Percentiles rank a stretch among this genome's conserved stretches.
These are phyloP conservation scores for Stagonosporopsis cucurbitacearum DNA, from an alignment of 2,329 filamentous ascomycete species.

Conservation along the genomic window DNA sequence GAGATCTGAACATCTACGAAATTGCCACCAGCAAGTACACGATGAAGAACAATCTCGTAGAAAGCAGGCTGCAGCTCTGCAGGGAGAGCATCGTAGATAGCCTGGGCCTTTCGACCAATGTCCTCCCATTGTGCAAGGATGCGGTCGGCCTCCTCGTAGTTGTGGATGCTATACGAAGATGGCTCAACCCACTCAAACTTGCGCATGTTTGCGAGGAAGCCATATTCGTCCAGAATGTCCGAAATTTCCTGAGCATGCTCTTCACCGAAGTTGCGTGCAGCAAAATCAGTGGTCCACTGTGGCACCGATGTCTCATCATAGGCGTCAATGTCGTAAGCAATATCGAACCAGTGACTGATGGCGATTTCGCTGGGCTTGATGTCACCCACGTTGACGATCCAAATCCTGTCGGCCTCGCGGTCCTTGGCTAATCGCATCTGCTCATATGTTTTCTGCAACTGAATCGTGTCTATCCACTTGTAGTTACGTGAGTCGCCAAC, in stretches of 20 bases:
- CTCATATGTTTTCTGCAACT: conserved; percentile 69
- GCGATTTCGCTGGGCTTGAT: conserved; percentile 70
- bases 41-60: conserved; percentile 68
- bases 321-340: conserved; percentile 67
- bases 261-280: conserved; percentile 63
- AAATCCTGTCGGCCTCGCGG: conserved; percentile 65
- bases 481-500: conserved; percentile 67
- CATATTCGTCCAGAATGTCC: conserved; percentile 62
- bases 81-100: conserved; percentile 62
- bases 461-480: conserved; percentile 68
- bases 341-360: conserved; percentile 70
- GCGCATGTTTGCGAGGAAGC: conserved; percentile 62
- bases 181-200: conserved; percentile 69
- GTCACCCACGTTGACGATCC: conserved; percentile 72
- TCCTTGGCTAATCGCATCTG: conserved; percentile 69
- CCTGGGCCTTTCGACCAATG: conserved; percentile 62
- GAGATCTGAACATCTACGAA: conserved; percentile 58
- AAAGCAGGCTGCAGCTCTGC: conserved; percentile 62
- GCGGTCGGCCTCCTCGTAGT: conserved; percentile 69
- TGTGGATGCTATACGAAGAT: conserved; percentile 64
- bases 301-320: conserved; percentile 64
- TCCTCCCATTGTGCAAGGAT: conserved; percentile 63
- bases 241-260: conserved; percentile 58
- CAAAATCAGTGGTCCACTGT: conserved; percentile 64
- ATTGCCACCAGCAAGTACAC: conserved; percentile 63